Evolutionary conservation across 2,329 filamentous ascomycete genomes (phyloP).

Genomic region (Hymenoscyphus repandus): DNA sequence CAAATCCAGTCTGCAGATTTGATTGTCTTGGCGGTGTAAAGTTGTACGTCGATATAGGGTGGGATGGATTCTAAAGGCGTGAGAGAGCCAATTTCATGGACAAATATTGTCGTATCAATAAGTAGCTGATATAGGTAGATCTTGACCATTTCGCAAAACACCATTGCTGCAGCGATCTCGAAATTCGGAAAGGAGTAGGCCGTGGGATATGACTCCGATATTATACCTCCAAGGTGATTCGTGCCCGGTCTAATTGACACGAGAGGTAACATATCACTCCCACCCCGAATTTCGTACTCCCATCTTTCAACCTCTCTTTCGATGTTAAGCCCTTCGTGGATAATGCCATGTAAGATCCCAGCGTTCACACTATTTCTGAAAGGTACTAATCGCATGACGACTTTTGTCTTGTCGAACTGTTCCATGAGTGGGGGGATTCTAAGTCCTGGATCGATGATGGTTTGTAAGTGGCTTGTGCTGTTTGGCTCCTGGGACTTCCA

Average conservation of each 20-base stretch:
- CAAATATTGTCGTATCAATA: background rate
- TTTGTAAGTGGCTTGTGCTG: constrained; percentile 4
- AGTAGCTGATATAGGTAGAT: constrained; percentile 10
- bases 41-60: background rate
- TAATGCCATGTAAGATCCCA: background rate
- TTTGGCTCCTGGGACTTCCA: constrained; percentile 11
- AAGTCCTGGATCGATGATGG: constrained; percentile 4
- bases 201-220: too few species aligned
- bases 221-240: too few species aligned
- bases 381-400: background rate
- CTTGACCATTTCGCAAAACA: constrained; percentile 10
- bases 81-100: background rate
- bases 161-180: constrained; percentile 5
- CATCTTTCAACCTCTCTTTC: constrained; percentile 1
- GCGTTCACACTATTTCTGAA: background rate
- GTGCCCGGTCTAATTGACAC: constrained; percentile 1
- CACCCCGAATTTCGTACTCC: background rate
- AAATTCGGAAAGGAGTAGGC: constrained; percentile 8
- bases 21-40: background rate
- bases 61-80: too few species aligned
- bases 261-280: background rate
- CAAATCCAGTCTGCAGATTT: constrained; percentile 10
- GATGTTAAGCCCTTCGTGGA: background rate
- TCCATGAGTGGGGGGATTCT: constrained; percentile 11
- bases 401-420: constrained; percentile 3